phyloP scores from a whole-genome alignment of 1,139 yeast species.

The Lipomyces yarrowii region DNA sequence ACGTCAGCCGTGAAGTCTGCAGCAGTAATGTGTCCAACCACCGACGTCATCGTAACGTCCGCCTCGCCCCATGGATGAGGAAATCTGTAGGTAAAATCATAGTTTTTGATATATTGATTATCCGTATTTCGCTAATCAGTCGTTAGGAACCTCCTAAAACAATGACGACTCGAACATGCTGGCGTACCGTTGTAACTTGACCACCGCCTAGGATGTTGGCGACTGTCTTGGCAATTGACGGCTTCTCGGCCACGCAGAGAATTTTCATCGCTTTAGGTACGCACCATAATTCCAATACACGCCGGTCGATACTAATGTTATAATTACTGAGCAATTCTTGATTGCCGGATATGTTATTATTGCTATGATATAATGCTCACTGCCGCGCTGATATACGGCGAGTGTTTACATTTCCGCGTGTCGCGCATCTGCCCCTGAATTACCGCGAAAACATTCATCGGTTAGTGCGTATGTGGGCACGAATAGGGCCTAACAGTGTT shows the following conservation, averaged over 20 bases:
- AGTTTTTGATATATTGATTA: constrained; percentile 74
- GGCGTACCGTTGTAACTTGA: constrained; percentile 42
- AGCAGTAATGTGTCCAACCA: constrained; percentile 76
- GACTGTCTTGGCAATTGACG: constrained; percentile 89
- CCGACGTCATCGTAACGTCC: constrained; percentile 89
- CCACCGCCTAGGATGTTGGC: constrained; percentile 79
- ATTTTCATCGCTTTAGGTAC: constrained; percentile 55
- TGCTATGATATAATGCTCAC: too few species aligned
- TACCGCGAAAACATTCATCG: background rate
- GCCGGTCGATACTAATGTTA: background rate
- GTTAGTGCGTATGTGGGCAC: background rate
- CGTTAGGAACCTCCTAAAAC: background rate
- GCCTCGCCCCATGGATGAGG: constrained; percentile 60
- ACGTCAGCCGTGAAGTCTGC: constrained; percentile 60
- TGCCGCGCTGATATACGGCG: too few species aligned
- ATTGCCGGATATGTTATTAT: background rate
- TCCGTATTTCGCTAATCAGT: constrained; percentile 48
- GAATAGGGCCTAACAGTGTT: background rate
- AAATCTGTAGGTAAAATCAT: constrained; percentile 71
- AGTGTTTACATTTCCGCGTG: background rate
- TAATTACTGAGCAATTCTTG: background rate
- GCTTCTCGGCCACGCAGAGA: constrained; percentile 96
- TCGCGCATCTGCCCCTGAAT: background rate
- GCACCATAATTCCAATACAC: background rate
- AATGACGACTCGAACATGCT: background rate